phyloP scores from a whole-genome alignment of 345 rosid genomes.

The Eucalyptus curtisii region DNA sequence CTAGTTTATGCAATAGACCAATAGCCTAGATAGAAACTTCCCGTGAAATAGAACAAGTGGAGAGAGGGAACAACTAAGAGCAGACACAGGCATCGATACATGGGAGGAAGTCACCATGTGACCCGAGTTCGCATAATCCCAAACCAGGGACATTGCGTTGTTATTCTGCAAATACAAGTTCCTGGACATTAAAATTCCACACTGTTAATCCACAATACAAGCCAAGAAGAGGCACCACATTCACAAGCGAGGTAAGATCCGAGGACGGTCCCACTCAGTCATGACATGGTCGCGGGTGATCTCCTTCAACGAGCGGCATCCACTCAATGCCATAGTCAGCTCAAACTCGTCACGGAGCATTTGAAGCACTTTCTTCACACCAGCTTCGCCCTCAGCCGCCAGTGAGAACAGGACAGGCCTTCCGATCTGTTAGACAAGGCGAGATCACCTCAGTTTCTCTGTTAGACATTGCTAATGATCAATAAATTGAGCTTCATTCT shows the following conservation, averaged over 20 bases:
- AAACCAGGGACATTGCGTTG: neutral
- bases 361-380: conserved; percentile 55
- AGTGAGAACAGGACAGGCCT: conserved; percentile 79
- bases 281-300: conserved; percentile 60
- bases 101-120: neutral
- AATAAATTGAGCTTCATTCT: neutral
- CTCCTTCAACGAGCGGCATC: conserved; percentile 79
- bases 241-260: conserved; percentile 26
- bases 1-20: neutral
- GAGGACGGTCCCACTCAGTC: conserved; percentile 67
- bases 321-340: conserved; percentile 85
- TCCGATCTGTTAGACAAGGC: conserved; percentile 42
- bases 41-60: neutral
- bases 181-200: neutral
- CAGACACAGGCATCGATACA: neutral
- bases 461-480: neutral
- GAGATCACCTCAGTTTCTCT: neutral
- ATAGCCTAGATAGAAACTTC: neutral
- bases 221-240: neutral
- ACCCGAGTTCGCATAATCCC: neutral
- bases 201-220: neutral
- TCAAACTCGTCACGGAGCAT: conserved; percentile 83
- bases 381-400: conserved; percentile 76
- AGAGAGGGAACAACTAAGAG: neutral
- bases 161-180: neutral